Evolutionary conservation across 441 rosid genomes (phyloP).

Genomic region (Pelargonium australe): DNA sequence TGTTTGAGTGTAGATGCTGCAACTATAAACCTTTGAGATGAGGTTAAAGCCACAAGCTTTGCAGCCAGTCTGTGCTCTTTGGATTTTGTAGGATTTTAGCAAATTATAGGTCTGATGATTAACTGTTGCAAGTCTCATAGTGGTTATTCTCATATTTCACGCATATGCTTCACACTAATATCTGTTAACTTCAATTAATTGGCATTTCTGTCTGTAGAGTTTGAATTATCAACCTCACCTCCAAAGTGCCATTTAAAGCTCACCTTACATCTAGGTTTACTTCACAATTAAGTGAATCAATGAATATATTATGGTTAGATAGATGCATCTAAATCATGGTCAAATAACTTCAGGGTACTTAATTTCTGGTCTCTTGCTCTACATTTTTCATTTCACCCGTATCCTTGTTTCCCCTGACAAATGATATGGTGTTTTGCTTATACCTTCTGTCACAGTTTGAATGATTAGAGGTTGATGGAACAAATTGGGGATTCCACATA

Average conservation of each 20-base stretch:
- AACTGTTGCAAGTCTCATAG: not conserved
- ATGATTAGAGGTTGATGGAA: conserved; percentile 4
- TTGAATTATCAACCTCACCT: not conserved
- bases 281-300: not conserved
- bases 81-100: too few species aligned
- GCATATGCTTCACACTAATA: not conserved
- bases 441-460: not conserved
- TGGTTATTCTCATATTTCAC: conserved; percentile 2
- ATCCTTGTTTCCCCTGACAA: not conserved
- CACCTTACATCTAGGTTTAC: not conserved
- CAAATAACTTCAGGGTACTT: not conserved
- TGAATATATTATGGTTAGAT: not conserved
- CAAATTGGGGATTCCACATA: not conserved
- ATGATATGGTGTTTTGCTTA: not conserved
- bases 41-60: not conserved
- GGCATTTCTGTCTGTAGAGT: not conserved
- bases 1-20: not conserved
- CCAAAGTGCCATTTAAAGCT: not conserved
- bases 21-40: not conserved
- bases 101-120: not conserved
- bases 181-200: not conserved
- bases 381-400: not conserved
- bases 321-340: not conserved
- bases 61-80: too few species aligned
- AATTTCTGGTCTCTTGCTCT: not conserved